phyloP scores from a whole-genome alignment of 768 basidiomycete species.

The Lyophyllum semitale region DNA sequence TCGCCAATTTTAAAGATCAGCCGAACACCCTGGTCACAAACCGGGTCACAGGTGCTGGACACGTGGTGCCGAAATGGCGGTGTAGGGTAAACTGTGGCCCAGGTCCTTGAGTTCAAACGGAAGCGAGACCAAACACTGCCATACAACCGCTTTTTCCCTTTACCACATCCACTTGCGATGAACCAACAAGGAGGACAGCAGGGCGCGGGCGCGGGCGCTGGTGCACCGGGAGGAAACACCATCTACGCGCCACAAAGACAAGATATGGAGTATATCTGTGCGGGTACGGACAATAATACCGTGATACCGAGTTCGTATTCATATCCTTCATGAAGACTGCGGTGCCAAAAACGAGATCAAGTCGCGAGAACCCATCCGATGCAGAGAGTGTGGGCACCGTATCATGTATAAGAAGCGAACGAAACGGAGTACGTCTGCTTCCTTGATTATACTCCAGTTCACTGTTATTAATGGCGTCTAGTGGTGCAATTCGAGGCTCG shows the following conservation, averaged over 20 bases:
- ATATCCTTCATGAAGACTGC: conserved; percentile 61
- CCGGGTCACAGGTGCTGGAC: too few species aligned
- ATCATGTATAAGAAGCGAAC: conserved; percentile 99
- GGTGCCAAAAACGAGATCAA: conserved; percentile 91
- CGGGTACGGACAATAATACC: conserved; percentile 50
- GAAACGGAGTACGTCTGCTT: conserved; percentile 71
- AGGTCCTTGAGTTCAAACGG: not conserved
- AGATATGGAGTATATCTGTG: conserved; percentile 87
- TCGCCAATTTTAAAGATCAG: too few species aligned
- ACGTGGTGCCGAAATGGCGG: too few species aligned
- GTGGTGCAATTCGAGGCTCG: conserved; percentile 89
- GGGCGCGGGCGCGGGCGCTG: conserved; percentile 17
- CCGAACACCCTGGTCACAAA: too few species aligned
- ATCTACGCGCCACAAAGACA: conserved; percentile 41
- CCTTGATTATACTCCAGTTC: conserved; percentile 3
- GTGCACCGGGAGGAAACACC: conserved; percentile 22
- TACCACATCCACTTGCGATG: conserved; percentile 19
- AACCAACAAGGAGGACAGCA: conserved; percentile 27
- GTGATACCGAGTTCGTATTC: not conserved
- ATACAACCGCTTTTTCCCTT: conserved; percentile 17
- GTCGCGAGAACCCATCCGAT: conserved; percentile 90
- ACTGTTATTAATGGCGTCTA: conserved; percentile 25
- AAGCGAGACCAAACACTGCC: conserved; percentile 14
- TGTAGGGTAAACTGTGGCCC: not conserved
- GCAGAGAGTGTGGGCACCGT: conserved; percentile 94